Evolutionary conservation across 2,329 filamentous ascomycete species (phyloP), one percentile per base, ranked within the genome.

Genomic region (Ophiostoma quercus): DNA sequence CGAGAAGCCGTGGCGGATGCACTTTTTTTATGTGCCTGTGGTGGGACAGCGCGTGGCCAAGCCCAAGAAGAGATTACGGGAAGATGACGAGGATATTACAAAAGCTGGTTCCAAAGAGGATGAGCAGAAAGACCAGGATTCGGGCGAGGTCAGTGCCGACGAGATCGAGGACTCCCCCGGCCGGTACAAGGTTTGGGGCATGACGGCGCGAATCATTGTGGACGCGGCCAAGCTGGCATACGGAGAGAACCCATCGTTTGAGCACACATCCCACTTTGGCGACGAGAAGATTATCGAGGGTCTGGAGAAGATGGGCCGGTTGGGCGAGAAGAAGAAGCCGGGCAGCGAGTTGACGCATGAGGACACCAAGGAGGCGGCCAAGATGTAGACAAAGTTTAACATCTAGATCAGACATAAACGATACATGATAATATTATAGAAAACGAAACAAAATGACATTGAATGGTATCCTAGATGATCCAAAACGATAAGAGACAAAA

Each of bases 11-110:
- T 98, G 94, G 94, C 81, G 84, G 74, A 84, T 96, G 84, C 94
- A 97, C 79, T 94, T 94, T 79, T 98, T 97, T 80, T 91, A 92
- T 80, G 93, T 97, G 34, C 94, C 92, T 1, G 87, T 94, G 47
- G 85, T 85, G 68, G 86, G 89, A 75, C 88, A 92, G 79, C 85
- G 81, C 32, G 90, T 94, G 25, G 84, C 87, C 11, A 88, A 85
- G 78, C 88, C 90, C 0, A 73, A 72, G 51, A 9, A 54, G 34
- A 43, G 67, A 37, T 16, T 43, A 8, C 29, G 63, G n/a, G 14
- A 22, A n/a, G 12, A 63, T 3, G 25, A 70, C 39, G 47, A 19
- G 16, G n/a, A 19, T 32, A 66, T 32, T 16, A 54, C 34, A 37
- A 54, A 67, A 16, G 75, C 9, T n/a, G 22, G 22, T 12, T 29